A percentile compares a stretch with the other conserved stretches of the same genome.
Conservation (phyloP, 208 protist species). For the Novymonas esmeraldas region DNA sequence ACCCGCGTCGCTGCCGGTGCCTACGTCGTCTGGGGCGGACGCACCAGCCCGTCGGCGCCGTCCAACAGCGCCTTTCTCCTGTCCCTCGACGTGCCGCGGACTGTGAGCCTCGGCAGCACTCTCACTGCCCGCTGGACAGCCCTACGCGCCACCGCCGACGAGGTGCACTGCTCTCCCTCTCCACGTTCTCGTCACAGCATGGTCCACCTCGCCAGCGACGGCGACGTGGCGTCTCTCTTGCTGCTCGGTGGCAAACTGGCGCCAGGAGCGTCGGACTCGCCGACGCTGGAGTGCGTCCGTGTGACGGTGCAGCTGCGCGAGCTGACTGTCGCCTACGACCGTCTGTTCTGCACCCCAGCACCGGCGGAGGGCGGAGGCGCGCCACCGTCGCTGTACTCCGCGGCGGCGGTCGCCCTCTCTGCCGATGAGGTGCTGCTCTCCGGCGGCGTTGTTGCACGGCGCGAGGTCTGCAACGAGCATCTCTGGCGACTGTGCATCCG, state of each 20-base stretch:
- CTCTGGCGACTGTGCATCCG: slow-evolving; percentile 26
- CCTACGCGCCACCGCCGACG: neutral
- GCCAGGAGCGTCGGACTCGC: neutral
- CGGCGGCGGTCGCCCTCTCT: slow-evolving; percentile 33
- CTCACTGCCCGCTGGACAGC: slow-evolving; percentile 27
- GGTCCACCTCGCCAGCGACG: slow-evolving; percentile 8
- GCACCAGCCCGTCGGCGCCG: slow-evolving; percentile 68
- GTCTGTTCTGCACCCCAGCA: neutral
- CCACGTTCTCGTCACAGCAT: slow-evolving; percentile 28
- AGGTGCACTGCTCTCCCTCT: neutral
- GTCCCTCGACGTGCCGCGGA: slow-evolving; percentile 33
- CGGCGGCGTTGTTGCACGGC: slow-evolving; percentile 13
- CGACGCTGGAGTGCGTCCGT: slow-evolving; percentile 19
- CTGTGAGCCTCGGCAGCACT: slow-evolving; percentile 17
- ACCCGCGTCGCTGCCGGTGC: slow-evolving; percentile 39
- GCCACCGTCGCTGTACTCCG: slow-evolving; percentile 56
- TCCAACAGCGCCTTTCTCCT: slow-evolving; percentile 56
- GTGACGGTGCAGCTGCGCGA: slow-evolving; percentile 9
- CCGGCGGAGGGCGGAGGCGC: neutral
- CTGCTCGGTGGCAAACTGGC: slow-evolving; percentile 60
- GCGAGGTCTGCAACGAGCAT: slow-evolving; percentile 10
- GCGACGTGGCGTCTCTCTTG: slow-evolving; percentile 39
- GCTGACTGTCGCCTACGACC: slow-evolving; percentile 23
- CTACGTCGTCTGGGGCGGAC: slow-evolving; percentile 85
- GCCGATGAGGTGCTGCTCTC: slow-evolving; percentile 20